These are phyloP conservation scores for Scutellaria minor DNA, from an alignment of 257 asterid genomes.

Conservation along the genomic window DNA sequence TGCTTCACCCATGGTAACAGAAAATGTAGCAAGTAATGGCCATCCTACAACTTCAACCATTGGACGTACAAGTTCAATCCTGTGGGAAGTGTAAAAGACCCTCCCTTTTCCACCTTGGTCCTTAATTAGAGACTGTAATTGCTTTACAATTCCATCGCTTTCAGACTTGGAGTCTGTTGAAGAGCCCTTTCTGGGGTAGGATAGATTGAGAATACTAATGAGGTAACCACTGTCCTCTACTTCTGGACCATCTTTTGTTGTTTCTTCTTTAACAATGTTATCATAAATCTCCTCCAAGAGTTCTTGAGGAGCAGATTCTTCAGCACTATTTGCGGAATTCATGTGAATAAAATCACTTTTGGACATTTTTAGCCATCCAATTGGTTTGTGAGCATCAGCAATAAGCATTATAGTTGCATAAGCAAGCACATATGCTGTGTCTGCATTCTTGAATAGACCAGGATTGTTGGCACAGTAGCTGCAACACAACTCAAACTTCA, in stretches of 20 bases:
- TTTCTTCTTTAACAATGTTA: constrained; percentile 84
- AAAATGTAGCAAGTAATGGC: constrained; percentile 96
- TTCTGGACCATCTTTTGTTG: constrained; percentile 77
- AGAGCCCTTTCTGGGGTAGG: constrained; percentile 76
- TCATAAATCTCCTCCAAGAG: constrained; percentile 91
- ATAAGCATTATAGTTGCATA: constrained; percentile 90
- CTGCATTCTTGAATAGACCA: constrained; percentile 88
- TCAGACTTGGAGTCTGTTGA: constrained; percentile 67
- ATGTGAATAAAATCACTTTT: constrained; percentile 82
- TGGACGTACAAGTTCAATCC: constrained; percentile 82
- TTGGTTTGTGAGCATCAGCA: constrained; percentile 87
- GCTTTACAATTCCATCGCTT: constrained; percentile 70
- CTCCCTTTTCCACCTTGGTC: constrained; percentile 73
- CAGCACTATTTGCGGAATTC: constrained; percentile 66
- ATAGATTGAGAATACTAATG: constrained; percentile 77
- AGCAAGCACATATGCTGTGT: constrained; percentile 92
- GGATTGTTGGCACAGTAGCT: constrained; percentile 92
- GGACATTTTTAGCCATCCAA: constrained; percentile 88
- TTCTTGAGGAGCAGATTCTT: constrained; percentile 79
- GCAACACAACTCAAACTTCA: constrained; percentile 41
- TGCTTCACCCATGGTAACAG: constrained; percentile 95
- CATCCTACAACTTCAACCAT: constrained; percentile 97
- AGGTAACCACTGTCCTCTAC: constrained; percentile 68
- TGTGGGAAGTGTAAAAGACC: constrained; percentile 77
- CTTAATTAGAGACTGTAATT: constrained; percentile 74